Conservation (phyloP, 495 filamentous ascomycete species). For the Aspergillus saccharolyticus region DNA sequence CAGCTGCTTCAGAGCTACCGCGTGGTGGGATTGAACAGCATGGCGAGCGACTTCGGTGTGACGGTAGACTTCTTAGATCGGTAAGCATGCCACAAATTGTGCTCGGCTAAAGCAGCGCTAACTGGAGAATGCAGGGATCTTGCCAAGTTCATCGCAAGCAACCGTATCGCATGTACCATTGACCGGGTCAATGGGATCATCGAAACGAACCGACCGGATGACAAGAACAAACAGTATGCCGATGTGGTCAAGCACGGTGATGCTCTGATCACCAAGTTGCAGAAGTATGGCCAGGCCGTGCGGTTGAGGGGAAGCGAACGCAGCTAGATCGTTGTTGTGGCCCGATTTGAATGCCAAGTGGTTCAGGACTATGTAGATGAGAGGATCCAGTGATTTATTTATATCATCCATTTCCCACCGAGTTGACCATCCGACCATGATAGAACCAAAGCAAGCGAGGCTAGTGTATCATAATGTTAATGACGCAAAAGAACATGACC, state of each 20-base stretch:
- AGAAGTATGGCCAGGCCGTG: conserved; percentile 97
- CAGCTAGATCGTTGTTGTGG: conserved; percentile 36
- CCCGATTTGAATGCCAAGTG: background rate
- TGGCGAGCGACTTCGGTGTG: conserved; percentile 94
- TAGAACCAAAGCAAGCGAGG: conserved; percentile 23
- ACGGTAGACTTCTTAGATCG: conserved; percentile 93
- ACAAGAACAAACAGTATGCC: conserved; percentile 98
- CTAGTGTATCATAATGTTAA: conserved; percentile 25
- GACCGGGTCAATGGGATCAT: conserved; percentile 97
- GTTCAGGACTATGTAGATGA: conserved; percentile 6
- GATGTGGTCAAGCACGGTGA: conserved; percentile 97
- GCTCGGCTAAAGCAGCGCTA: conserved; percentile 1
- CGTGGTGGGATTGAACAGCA: conserved; percentile 90
- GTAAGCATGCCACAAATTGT: conserved; percentile 41
- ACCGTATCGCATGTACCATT: conserved; percentile 91
- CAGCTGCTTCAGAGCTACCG: conserved; percentile 97
- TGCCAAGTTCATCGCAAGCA: conserved; percentile 92
- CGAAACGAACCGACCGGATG: conserved; percentile 93
- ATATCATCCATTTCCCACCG: conserved; percentile 5
- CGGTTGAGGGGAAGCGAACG: conserved; percentile 91
- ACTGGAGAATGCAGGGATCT: conserved; percentile 61
- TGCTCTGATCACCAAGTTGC: conserved; percentile 93
- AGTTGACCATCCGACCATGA: conserved; percentile 1
- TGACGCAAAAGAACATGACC: conserved; percentile 18
- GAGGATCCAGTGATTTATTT: conserved; percentile 9